A percentile compares a stretch with the other conserved stretches of the same genome.
Conservation (phyloP, 2,329 filamentous ascomycete genomes). For the Hypoxylon sp. region DNA sequence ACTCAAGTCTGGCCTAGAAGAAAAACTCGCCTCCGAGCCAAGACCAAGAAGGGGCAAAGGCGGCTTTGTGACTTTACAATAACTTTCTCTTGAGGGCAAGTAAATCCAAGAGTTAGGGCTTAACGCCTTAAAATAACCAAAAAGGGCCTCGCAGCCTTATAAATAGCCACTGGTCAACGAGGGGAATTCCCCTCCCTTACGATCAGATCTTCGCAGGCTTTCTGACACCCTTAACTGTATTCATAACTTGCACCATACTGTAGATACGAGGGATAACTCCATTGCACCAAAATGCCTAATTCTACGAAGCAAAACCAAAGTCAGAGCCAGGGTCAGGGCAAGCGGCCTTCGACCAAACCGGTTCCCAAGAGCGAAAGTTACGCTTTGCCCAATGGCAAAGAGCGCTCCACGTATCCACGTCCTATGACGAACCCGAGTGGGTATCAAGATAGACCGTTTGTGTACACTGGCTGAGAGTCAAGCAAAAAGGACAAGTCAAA, state of each 20-base stretch:
- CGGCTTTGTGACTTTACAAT: not conserved
- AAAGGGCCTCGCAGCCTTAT: not conserved
- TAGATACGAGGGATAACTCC: not conserved
- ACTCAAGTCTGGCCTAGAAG: not conserved
- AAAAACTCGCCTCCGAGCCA: not conserved
- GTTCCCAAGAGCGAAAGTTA: conserved; percentile 6
- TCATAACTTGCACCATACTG: not conserved
- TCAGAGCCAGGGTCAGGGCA: conserved; percentile 7
- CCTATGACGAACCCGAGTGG: conserved; percentile 11
- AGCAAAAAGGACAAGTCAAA: not conserved
- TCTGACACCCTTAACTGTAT: not conserved
- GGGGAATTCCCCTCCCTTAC: not conserved
- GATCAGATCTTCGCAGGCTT: not conserved
- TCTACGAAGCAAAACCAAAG: conserved; percentile 1
- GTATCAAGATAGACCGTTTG: not conserved
- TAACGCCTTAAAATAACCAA: not conserved
- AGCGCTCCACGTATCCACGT: not conserved
- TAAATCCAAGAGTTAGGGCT: not conserved
- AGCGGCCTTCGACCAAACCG: conserved; percentile 14
- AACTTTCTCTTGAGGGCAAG: not conserved
- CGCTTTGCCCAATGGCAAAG: conserved; percentile 1
- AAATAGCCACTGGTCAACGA: not conserved
- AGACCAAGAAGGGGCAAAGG: not conserved
- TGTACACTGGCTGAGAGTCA: not conserved
- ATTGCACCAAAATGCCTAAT: not conserved